Percentiles rank a stretch among this genome's conserved stretches.
phyloP scores from a whole-genome alignment of 2,329 filamentous ascomycete genomes.

The Talaromyces sp. region DNA sequence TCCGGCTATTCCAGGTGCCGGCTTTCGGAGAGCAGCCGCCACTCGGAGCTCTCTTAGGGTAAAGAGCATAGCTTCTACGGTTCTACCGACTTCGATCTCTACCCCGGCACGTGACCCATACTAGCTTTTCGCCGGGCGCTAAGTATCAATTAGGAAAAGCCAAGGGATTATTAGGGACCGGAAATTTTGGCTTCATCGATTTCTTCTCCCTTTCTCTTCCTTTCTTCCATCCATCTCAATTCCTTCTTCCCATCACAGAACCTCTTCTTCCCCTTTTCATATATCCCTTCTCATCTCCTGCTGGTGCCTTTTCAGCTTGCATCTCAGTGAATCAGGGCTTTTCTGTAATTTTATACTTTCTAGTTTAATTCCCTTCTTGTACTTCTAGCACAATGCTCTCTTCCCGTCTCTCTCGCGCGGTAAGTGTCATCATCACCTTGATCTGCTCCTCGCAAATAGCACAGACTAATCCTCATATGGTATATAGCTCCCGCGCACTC shows the following conservation, averaged over 20 bases:
- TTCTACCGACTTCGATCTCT: slow-evolving; percentile 36
- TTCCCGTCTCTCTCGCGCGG: slow-evolving; percentile 69
- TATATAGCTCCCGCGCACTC: slow-evolving; percentile 71
- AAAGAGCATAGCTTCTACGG: slow-evolving; percentile 14
- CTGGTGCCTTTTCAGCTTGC: slow-evolving; percentile 13
- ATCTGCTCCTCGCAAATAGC: slow-evolving; percentile 3
- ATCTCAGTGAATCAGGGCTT: slow-evolving; percentile 12
- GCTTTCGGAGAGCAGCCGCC: neutral
- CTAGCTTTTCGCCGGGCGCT: slow-evolving; percentile 17
- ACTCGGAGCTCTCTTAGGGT: neutral
- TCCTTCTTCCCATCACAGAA: slow-evolving; percentile 30
- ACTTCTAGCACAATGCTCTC: slow-evolving; percentile 61
- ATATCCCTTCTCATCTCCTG: slow-evolving; percentile 12
- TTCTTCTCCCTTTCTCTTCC: slow-evolving; percentile 21
- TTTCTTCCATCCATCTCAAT: slow-evolving; percentile 31
- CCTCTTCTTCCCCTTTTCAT: slow-evolving; percentile 22
- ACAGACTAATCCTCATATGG: slow-evolving; percentile 11
- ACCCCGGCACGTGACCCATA: slow-evolving; percentile 8
- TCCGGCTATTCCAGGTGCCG: neutral
- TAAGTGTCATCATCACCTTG: slow-evolving; percentile 48
- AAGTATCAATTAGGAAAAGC: slow-evolving; percentile 14
- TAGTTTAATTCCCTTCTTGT: slow-evolving; percentile 26
- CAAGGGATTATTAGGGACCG: slow-evolving; percentile 12
- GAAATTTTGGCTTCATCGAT: slow-evolving; percentile 23
- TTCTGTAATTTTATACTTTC: slow-evolving; percentile 17